phyloP scores from a whole-genome alignment of 345 rosid genomes.

The Syzygium aqueum region DNA sequence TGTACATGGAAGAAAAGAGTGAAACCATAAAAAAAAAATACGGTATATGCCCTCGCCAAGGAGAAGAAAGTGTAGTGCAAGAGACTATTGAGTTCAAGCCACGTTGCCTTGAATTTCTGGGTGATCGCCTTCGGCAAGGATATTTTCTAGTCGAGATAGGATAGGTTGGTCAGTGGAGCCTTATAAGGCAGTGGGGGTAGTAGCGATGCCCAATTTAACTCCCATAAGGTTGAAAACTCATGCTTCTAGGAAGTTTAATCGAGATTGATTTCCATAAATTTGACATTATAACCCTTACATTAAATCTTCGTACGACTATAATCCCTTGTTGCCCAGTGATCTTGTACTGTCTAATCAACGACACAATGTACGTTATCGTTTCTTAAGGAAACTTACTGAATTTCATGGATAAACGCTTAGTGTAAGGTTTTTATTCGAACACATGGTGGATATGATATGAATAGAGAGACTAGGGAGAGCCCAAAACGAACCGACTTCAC shows the following conservation, averaged over 20 bases:
- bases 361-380: background rate
- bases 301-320: background rate
- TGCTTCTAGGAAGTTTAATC: background rate
- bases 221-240: background rate
- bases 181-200: accelerated
- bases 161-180: background rate
- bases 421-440: background rate
- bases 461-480: background rate
- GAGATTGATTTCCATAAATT: background rate
- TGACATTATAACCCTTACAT: background rate
- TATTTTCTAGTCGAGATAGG: background rate
- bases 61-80: background rate
- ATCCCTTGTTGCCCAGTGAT: background rate
- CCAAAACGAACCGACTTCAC: background rate
- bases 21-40: too few species aligned
- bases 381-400: background rate
- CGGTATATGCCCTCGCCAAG: too few species aligned
- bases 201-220: background rate
- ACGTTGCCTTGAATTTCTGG: background rate
- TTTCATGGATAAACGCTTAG: background rate
- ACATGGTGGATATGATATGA: background rate
- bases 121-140: background rate
- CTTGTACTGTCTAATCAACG: background rate
- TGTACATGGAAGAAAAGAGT: too few species aligned
- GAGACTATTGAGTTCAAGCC: background rate